Percentiles rank a stretch among this genome's conserved stretches.
phyloP scores from a whole-genome alignment of 148 eudicot species.

The Rhododendron williamsianum region DNA sequence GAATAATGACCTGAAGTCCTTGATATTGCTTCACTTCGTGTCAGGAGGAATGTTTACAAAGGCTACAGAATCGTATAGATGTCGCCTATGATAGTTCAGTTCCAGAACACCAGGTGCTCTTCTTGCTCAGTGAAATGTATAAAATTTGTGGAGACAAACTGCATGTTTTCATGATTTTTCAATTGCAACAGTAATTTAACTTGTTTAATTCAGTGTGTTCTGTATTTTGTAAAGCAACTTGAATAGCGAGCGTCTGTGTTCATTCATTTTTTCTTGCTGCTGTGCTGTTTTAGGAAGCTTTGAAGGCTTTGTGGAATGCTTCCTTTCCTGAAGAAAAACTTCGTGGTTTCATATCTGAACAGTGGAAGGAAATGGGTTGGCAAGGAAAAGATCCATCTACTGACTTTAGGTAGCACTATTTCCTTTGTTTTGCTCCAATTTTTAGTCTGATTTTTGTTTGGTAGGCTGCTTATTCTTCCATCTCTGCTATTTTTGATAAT shows the following conservation, averaged over 20 bases:
- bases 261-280: neutral
- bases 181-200: neutral
- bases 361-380: conserved; percentile 99
- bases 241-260: neutral
- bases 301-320: conserved; percentile 80
- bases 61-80: conserved; percentile 79
- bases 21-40: conserved; percentile 18
- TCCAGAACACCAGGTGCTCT: conserved; percentile 71
- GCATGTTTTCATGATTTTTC: neutral
- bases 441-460: conserved; percentile 4
- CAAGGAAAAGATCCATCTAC: conserved; percentile 99
- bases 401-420: conserved; percentile 65
- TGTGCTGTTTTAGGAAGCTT: conserved; percentile 53
- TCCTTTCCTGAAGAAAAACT: conserved; percentile 85
- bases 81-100: conserved; percentile 73
- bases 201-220: neutral
- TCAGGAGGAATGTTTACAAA: conserved; percentile 84
- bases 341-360: conserved; percentile 72
- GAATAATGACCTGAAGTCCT: neutral
- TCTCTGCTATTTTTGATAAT: conserved; percentile 15
- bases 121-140: neutral
- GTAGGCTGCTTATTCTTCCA: neutral
- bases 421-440: neutral
- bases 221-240: neutral
- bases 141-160: neutral